A percentile compares a stretch with the other conserved stretches of the same genome.
Conservation (phyloP, 164 flowering plant species). For the Tetracentron sinense region DNA sequence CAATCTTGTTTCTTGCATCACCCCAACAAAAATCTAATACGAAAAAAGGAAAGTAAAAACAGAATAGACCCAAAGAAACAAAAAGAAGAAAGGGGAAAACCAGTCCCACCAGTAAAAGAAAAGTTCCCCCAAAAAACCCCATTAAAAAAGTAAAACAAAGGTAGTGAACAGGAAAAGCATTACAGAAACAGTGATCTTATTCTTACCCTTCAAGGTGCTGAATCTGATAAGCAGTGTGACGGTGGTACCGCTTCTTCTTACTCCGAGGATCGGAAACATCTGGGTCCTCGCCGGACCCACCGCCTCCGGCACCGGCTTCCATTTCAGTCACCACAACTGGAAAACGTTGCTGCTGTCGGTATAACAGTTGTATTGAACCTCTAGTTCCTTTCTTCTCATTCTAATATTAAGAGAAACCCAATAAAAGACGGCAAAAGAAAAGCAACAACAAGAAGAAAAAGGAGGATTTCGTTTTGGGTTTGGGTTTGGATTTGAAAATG, state of each 20-base stretch:
- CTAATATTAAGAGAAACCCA: neutral
- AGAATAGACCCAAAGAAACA: neutral
- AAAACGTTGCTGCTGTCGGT: neutral
- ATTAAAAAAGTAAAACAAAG: neutral
- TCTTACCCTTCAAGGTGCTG: conserved; percentile 74
- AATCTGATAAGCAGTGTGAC: conserved; percentile 82
- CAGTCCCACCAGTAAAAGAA: neutral
- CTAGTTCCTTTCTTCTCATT: neutral
- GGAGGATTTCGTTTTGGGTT: neutral
- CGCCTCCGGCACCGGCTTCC: conserved; percentile 34
- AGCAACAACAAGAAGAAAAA: neutral
- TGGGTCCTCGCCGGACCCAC: conserved; percentile 49
- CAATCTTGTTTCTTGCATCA: neutral
- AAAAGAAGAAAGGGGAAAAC: neutral
- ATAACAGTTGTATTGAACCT: neutral
- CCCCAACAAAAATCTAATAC: neutral
- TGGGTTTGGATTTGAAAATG: neutral
- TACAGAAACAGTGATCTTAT: neutral
- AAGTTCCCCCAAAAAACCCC: neutral
- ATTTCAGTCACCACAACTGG: neutral
- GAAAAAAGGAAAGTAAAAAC: neutral
- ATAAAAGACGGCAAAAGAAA: neutral
- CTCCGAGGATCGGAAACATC: conserved; percentile 43
- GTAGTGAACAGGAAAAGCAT: neutral
- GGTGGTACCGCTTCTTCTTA: conserved; percentile 75